Percentiles rank a stretch among this genome's conserved stretches.
Conservation (phyloP, 371 early-diverging fungal genomes). For the Blastocladiella emersonii region DNA sequence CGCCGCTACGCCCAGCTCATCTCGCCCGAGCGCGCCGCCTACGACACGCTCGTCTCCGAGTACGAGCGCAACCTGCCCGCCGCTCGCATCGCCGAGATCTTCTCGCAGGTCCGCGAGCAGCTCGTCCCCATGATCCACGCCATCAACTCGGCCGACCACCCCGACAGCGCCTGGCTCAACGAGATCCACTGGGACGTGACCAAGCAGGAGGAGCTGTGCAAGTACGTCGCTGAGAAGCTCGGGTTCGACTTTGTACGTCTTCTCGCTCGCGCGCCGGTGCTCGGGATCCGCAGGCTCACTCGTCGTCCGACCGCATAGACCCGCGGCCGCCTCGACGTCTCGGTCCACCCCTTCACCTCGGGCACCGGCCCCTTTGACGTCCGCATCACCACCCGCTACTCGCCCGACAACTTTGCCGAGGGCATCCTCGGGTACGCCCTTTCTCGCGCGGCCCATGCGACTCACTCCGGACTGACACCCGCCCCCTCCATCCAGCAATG, state of each 20-base stretch:
- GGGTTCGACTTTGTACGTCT: conserved; percentile 20
- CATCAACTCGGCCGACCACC: conserved; percentile 12
- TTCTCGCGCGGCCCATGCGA: background rate
- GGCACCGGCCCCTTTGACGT: conserved; percentile 19
- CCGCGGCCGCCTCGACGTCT: conserved; percentile 15
- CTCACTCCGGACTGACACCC: background rate
- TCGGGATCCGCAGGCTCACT: background rate
- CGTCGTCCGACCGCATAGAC: background rate
- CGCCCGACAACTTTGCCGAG: conserved; percentile 13
- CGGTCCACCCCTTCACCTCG: conserved; percentile 22
- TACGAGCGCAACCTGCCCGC: conserved; percentile 22
- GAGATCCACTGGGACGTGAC: conserved; percentile 17
- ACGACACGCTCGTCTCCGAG: conserved; percentile 15
- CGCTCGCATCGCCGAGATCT: conserved; percentile 18
- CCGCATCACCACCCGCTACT: conserved; percentile 26
- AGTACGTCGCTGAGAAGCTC: conserved; percentile 20
- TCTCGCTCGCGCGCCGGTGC: no score
- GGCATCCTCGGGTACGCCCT: conserved; percentile 6
- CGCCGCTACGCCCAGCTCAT: conserved; percentile 14
- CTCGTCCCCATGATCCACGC: conserved; percentile 21
- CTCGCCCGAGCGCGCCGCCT: conserved; percentile 15
- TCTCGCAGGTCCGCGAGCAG: conserved; percentile 16
- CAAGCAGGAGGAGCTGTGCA: conserved; percentile 18
- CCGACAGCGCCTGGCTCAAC: conserved; percentile 3
- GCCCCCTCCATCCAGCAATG: conserved; percentile 6